These are phyloP conservation scores for Fusarium nanum DNA, from an alignment of 2,329 filamentous ascomycete species.

Conservation along the genomic window DNA sequence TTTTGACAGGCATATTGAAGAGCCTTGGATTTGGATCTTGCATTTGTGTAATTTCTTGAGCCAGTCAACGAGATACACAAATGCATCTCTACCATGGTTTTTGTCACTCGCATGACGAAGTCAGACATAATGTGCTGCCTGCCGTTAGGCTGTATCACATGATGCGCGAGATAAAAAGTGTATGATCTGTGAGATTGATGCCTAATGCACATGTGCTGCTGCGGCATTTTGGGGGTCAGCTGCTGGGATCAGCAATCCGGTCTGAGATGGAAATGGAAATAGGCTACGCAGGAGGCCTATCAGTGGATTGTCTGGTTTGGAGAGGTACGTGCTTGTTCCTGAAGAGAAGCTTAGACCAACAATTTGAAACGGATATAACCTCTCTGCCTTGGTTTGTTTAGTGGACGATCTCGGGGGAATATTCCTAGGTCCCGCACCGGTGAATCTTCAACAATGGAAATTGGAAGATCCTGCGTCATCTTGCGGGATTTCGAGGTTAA, in stretches of 20 bases:
- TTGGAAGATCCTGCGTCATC: neutral
- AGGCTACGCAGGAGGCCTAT: neutral
- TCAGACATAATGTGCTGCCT: constrained; percentile 10
- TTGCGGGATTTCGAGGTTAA: neutral
- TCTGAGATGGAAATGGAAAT: neutral
- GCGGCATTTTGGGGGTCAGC: constrained; percentile 13
- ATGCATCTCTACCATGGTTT: constrained; percentile 1
- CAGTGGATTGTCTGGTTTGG: neutral
- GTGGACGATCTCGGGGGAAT: neutral
- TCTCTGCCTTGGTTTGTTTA: neutral
- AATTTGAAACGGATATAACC: neutral
- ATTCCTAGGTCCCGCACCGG: neutral
- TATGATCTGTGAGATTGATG: constrained; percentile 17
- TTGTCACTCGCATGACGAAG: constrained; percentile 17
- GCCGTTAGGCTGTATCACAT: constrained; percentile 28
- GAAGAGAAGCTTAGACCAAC: neutral
- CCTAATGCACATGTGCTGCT: constrained; percentile 18
- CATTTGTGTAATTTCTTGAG: neutral
- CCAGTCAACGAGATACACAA: neutral
- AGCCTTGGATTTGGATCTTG: constrained; percentile 19
- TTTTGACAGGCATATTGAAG: neutral
- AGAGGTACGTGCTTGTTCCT: neutral
- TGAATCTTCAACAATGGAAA: neutral
- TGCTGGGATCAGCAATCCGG: constrained; percentile 1
- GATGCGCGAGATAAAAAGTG: constrained; percentile 6